Evolutionary conservation across 345 rosid genomes (phyloP).

Genomic region (Bruguiera gymnorhiza): DNA sequence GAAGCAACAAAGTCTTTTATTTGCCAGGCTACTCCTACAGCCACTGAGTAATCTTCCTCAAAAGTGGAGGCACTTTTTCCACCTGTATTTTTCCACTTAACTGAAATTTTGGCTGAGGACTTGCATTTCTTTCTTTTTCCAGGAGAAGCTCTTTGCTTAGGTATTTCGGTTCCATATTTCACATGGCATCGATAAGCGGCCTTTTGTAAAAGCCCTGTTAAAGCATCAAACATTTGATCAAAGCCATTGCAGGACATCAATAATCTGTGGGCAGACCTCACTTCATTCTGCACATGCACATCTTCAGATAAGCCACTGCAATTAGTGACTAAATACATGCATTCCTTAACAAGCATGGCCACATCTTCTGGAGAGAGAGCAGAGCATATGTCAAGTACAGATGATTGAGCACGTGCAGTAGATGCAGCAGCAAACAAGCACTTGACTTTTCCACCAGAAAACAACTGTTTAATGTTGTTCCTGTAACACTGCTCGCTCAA

Average conservation of each 20-base stretch:
- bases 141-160: constrained; percentile 40
- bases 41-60: constrained; percentile 58
- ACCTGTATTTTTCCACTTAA: constrained; percentile 56
- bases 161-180: constrained; percentile 62
- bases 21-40: constrained; percentile 90
- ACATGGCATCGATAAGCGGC: constrained; percentile 68
- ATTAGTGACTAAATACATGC: constrained; percentile 46
- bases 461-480: constrained; percentile 52
- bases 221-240: constrained; percentile 55
- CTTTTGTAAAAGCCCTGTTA: constrained; percentile 55
- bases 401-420: constrained; percentile 53
- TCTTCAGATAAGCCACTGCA: constrained; percentile 56
- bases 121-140: constrained; percentile 53
- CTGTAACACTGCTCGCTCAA: constrained; percentile 43
- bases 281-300: constrained; percentile 60
- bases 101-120: constrained; percentile 44
- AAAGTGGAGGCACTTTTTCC: constrained; percentile 50
- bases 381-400: constrained; percentile 56
- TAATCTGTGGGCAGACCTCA: constrained; percentile 75
- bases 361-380: constrained; percentile 46
- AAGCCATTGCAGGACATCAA: constrained; percentile 51
- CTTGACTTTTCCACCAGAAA: constrained; percentile 50
- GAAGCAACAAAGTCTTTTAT: constrained; percentile 61
- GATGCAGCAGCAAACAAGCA: constrained; percentile 57
- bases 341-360: constrained; percentile 54